Percentiles rank a stretch among this genome's conserved stretches.
phyloP scores from a whole-genome alignment of 345 rosid genomes.

The Gossypium bickii region DNA sequence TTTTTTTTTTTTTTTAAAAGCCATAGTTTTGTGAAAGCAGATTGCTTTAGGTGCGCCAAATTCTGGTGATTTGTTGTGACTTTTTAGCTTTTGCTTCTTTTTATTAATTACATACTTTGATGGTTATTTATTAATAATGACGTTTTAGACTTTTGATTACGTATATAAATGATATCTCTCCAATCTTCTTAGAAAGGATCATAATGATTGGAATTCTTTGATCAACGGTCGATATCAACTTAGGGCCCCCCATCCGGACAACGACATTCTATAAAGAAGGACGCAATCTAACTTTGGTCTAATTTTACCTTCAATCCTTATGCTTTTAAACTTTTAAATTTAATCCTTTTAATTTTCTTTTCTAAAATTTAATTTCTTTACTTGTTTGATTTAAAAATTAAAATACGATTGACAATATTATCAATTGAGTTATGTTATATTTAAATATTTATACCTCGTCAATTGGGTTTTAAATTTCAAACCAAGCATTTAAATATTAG shows the following conservation, averaged over 20 bases:
- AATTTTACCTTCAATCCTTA: too few species aligned
- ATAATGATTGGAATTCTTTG: conserved; percentile 3
- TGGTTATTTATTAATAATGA: not conserved
- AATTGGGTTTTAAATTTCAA: too few species aligned
- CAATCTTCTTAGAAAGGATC: not conserved
- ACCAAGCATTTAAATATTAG: too few species aligned
- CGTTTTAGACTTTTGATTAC: not conserved
- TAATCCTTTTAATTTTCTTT: too few species aligned
- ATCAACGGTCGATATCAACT: conserved; percentile 3
- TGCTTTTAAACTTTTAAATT: too few species aligned
- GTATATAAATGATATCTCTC: not conserved
- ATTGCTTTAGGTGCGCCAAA: conserved; percentile 9
- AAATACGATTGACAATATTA: too few species aligned
- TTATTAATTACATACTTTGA: not conserved
- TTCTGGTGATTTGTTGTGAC: not conserved
- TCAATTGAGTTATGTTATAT: too few species aligned
- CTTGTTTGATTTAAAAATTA: too few species aligned
- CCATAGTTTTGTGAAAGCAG: conserved; percentile 2
- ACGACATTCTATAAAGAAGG: conserved; percentile 37
- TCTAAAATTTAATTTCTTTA: too few species aligned
- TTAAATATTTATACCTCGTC: too few species aligned
- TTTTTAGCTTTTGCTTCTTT: conserved; percentile 2
- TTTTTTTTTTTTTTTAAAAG: not conserved
- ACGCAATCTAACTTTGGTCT: conserved; percentile 14
- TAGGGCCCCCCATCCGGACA: conserved; percentile 21